A percentile compares a stretch with the other conserved stretches of the same genome.
phyloP scores from a whole-genome alignment of 2,329 filamentous ascomycete genomes.

The Pestalotiopsis sp. region DNA sequence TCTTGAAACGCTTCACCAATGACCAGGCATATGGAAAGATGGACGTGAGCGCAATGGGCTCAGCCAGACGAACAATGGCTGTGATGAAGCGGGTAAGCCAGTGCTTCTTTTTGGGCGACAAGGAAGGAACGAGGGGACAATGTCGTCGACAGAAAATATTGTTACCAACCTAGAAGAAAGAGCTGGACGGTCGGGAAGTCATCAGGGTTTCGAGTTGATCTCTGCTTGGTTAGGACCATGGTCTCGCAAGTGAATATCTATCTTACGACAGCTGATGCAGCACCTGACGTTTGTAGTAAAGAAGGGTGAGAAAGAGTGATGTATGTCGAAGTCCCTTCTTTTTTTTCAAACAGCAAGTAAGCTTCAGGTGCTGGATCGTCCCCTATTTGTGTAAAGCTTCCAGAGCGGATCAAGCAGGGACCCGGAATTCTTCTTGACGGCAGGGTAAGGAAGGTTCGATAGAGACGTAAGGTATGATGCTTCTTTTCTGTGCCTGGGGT shows the following conservation, averaged over 20 bases:
- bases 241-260: conserved; percentile 41
- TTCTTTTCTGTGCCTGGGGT: neutral
- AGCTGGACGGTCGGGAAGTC: conserved; percentile 83
- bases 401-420: conserved; percentile 15
- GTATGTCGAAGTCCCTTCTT: conserved; percentile 14
- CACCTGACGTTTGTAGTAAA: conserved; percentile 29
- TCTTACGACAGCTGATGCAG: conserved; percentile 49
- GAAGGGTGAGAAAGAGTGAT: conserved; percentile 11
- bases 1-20: conserved; percentile 75
- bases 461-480: neutral
- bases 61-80: conserved; percentile 92
- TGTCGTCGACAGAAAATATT: neutral
- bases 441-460: neutral
- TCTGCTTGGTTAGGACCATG: conserved; percentile 57
- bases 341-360: conserved; percentile 18
- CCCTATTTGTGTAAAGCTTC: neutral
- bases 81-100: conserved; percentile 6
- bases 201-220: conserved; percentile 63
- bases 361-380: conserved; percentile 22
- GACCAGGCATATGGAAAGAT: conserved; percentile 93
- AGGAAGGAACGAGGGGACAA: neutral
- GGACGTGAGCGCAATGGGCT: conserved; percentile 90
- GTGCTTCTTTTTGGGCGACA: neutral
- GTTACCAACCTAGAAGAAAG: conserved; percentile 75
- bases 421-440: neutral